Evolutionary conservation across 257 asterid species (phyloP).

Genomic region (Knoxia roxburghii): DNA sequence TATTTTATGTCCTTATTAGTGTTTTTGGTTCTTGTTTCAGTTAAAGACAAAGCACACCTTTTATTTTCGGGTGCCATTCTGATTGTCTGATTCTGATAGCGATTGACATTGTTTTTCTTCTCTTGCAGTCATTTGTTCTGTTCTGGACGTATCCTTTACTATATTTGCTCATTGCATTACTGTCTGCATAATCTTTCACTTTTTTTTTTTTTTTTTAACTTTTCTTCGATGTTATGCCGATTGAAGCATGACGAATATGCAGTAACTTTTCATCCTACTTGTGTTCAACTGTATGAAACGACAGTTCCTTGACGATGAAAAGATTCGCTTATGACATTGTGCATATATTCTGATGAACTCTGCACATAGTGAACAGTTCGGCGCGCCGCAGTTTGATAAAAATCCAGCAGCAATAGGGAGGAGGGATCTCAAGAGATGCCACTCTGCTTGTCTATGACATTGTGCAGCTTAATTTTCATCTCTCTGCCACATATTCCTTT

Average conservation of each 20-base stretch:
- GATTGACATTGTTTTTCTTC: conserved; percentile 11
- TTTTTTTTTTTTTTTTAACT: background rate
- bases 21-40: background rate
- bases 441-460: no score
- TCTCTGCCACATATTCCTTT: no score
- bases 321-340: conserved; percentile 89
- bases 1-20: background rate
- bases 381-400: no score
- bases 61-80: no score
- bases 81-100: conserved; percentile 11
- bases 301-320: conserved; percentile 49
- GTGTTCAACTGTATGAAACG: no score
- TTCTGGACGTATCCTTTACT: conserved; percentile 92
- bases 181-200: background rate
- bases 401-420: no score
- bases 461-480: no score
- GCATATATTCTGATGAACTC: conserved; percentile 69
- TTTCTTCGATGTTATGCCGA: no score
- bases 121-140: conserved; percentile 90
- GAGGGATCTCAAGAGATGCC: background rate
- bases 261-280: background rate
- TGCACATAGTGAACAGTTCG: no score
- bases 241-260: no score
- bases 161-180: conserved; percentile 4
- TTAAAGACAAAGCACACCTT: no score